These are phyloP conservation scores for Globisporangium recalcitrans DNA, from an alignment of 352 stramenopile species.

Conservation along the genomic window DNA sequence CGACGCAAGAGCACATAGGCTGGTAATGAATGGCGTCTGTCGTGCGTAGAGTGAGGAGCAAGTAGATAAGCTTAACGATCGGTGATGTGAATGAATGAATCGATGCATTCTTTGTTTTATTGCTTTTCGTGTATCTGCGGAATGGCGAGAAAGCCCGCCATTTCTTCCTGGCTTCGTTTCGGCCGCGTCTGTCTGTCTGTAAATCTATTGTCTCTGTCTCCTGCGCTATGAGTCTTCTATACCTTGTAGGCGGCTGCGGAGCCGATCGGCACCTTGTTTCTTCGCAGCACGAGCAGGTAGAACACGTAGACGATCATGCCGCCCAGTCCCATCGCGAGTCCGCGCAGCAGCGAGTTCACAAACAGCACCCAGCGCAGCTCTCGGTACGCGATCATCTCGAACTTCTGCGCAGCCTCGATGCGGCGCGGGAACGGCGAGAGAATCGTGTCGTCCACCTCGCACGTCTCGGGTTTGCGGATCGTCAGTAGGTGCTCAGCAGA, in stretches of 20 bases:
- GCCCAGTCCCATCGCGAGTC: constrained; percentile 68
- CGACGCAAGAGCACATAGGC: constrained; percentile 24
- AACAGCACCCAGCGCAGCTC: constrained; percentile 80
- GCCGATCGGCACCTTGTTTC: constrained; percentile 28
- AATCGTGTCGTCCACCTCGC: constrained; percentile 67
- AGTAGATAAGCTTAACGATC: not conserved
- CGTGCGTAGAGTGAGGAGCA: not conserved
- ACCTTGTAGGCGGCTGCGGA: constrained; percentile 65
- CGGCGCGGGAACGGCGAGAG: constrained; percentile 57
- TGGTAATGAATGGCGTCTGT: not conserved
- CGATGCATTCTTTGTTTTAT: not conserved
- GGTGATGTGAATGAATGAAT: constrained; percentile 3
- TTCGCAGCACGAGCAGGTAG: constrained; percentile 66
- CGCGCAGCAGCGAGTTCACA: constrained; percentile 69
- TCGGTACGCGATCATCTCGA: constrained; percentile 76
- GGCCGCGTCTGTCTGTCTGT: not conserved
- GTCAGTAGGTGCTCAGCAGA: constrained; percentile 40
- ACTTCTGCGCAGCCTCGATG: constrained; percentile 63
- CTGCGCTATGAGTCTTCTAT: constrained; percentile 24
- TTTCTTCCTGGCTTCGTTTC: not conserved
- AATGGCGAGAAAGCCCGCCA: not conserved
- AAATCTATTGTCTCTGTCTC: constrained; percentile 5
- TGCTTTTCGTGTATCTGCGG: not conserved
- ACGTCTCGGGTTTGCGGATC: constrained; percentile 58
- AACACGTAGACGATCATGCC: constrained; percentile 80